These are phyloP conservation scores for Cryptococcus jaspeensis DNA, from an alignment of 1,284 basidiomycete species.

Conservation along the genomic window DNA sequence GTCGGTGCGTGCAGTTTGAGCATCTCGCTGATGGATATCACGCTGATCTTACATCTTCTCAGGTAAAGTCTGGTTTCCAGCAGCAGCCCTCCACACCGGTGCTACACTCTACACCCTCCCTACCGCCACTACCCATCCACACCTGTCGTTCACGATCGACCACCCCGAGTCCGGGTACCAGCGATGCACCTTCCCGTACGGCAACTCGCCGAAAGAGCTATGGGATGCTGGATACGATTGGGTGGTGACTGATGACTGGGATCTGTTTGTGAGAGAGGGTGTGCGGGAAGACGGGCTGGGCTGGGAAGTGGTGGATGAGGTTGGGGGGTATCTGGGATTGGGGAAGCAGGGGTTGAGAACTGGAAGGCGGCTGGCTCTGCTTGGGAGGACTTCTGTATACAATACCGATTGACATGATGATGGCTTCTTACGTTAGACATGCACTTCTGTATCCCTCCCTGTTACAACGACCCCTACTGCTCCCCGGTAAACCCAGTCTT, in stretches of 20 bases:
- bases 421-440: background rate
- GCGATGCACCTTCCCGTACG: background rate
- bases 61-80: background rate
- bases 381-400: too few species aligned
- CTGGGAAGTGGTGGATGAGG: background rate
- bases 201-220: background rate
- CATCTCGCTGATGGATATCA: too few species aligned
- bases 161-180: slow-evolving; percentile 5
- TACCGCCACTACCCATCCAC: background rate
- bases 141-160: background rate
- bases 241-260: background rate
- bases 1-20: too few species aligned
- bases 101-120: background rate
- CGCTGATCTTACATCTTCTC: background rate
- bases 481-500: slow-evolving; percentile 5
- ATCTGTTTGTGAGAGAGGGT: background rate
- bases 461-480: too few species aligned
- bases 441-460: background rate
- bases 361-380: background rate
- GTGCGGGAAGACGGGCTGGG: too few species aligned
- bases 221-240: background rate
- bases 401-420: background rate
- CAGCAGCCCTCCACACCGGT: background rate
- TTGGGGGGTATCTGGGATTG: background rate
- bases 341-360: background rate